phyloP scores from a whole-genome alignment of 495 filamentous ascomycete genomes.

The Terfezia boudieri region DNA sequence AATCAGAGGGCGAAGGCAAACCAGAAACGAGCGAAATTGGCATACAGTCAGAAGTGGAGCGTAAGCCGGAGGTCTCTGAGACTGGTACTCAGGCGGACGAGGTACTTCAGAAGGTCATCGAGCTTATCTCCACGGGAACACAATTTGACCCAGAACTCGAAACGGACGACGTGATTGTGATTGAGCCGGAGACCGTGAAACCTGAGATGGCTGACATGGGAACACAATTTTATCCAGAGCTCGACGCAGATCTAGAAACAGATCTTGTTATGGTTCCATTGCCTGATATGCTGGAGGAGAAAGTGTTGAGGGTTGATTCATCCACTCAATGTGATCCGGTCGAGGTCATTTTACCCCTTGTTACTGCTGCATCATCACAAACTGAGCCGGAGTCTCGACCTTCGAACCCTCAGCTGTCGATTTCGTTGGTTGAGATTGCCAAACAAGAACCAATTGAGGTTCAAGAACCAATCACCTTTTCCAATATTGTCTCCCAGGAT shows the following conservation, averaged over 20 bases:
- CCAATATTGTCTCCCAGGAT: constrained; percentile 7
- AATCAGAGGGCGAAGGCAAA: not conserved
- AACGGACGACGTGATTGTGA: not conserved
- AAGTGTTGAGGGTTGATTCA: constrained; percentile 3
- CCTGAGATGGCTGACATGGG: not conserved
- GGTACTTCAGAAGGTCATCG: not conserved
- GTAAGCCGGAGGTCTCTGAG: not conserved
- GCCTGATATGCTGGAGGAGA: not conserved
- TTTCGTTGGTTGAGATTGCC: constrained; percentile 7
- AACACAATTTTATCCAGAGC: constrained; percentile 2
- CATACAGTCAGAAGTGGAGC: not conserved
- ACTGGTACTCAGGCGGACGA: not conserved
- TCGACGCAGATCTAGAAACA: constrained; percentile 1
- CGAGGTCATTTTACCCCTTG: not conserved
- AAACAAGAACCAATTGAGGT: constrained; percentile 5
- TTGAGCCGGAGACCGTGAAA: not conserved
- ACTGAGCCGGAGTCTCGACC: not conserved
- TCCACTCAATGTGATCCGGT: constrained; percentile 10
- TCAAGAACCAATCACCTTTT: constrained; percentile 2
- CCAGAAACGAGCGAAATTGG: not conserved
- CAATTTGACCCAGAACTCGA: constrained; percentile 11
- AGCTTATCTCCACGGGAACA: constrained; percentile 4
- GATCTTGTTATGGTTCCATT: not conserved
- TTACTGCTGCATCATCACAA: constrained; percentile 2
- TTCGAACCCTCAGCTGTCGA: constrained; percentile 5